Conservation (phyloP, 2,329 filamentous ascomycete genomes). For the Metarhizium rileyi region DNA sequence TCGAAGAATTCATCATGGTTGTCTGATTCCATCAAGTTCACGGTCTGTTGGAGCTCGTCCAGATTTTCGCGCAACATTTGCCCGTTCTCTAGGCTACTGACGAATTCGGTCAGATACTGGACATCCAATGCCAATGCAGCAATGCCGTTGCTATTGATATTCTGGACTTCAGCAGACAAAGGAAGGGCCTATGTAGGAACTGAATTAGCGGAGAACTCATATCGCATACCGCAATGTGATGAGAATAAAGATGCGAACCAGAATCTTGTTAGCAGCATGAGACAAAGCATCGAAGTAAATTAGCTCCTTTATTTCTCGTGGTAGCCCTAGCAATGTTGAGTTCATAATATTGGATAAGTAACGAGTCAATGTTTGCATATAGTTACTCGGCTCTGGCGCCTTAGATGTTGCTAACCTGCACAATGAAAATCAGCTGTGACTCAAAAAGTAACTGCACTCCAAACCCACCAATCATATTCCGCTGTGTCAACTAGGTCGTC, state of each 20-base stretch:
- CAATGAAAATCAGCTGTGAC: neutral
- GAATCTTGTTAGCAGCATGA: slow-evolving; percentile 78
- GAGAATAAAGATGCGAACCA: slow-evolving; percentile 35
- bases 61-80: slow-evolving; percentile 82
- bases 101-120: slow-evolving; percentile 73
- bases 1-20: slow-evolving; percentile 98
- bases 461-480: slow-evolving; percentile 76
- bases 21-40: slow-evolving; percentile 75
- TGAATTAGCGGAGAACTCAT: slow-evolving; percentile 9
- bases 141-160: slow-evolving; percentile 82
- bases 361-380: slow-evolving; percentile 88
- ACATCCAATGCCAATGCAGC: slow-evolving; percentile 74
- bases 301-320: slow-evolving; percentile 89
- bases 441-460: neutral
- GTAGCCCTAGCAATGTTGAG: slow-evolving; percentile 84
- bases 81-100: slow-evolving; percentile 72
- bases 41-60: slow-evolving; percentile 88
- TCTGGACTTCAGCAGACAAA: slow-evolving; percentile 66
- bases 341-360: slow-evolving; percentile 97
- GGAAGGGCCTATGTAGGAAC: slow-evolving; percentile 56
- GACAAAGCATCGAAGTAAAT: slow-evolving; percentile 96
- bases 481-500: slow-evolving; percentile 95
- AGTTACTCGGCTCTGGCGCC: slow-evolving; percentile 70
- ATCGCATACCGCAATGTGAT: neutral
- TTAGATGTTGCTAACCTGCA: slow-evolving; percentile 43